These are phyloP conservation scores for Symbiodinium natans DNA, from an alignment of 73 alveolate genomes.

Conservation along the genomic window DNA sequence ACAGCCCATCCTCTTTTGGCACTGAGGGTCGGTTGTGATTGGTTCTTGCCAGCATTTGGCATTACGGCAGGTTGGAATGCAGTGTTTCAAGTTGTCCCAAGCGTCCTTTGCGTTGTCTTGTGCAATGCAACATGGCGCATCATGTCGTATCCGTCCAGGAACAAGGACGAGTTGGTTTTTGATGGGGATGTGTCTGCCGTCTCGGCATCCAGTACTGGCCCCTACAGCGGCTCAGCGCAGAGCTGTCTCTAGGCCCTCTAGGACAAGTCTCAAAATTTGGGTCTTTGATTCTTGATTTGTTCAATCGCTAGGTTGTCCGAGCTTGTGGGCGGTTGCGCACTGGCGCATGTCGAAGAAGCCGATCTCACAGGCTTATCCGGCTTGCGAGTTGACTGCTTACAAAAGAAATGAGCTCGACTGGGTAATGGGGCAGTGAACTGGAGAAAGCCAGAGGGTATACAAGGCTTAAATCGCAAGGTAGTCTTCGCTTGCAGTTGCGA, in stretches of 20 bases:
- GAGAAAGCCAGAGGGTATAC: too few species aligned
- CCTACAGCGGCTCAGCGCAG: conserved; percentile 1
- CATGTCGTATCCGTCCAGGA: conserved; percentile 16
- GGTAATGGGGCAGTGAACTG: too few species aligned
- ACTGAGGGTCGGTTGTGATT: conserved; percentile 55
- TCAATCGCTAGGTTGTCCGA: conserved; percentile 15
- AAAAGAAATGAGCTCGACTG: too few species aligned
- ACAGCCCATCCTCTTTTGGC: conserved; percentile 16
- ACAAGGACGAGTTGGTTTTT: conserved; percentile 51
- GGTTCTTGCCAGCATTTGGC: not conserved
- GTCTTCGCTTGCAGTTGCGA: too few species aligned
- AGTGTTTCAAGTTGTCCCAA: not conserved
- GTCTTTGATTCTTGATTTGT: too few species aligned
- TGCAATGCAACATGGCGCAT: not conserved
- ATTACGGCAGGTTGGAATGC: not conserved
- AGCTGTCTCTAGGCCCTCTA: not conserved
- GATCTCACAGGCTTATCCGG: conserved; percentile 18
- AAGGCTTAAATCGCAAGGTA: too few species aligned
- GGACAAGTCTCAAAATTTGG: not conserved
- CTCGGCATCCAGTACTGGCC: conserved; percentile 41
- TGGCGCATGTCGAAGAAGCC: conserved; percentile 89
- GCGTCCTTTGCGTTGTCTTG: not conserved
- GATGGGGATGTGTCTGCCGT: conserved; percentile 84
- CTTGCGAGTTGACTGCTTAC: too few species aligned
- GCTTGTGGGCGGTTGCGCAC: conserved; percentile 66